These are phyloP conservation scores for Acorus calamus DNA, from an alignment of 106 monocot genomes.

Conservation along the genomic window DNA sequence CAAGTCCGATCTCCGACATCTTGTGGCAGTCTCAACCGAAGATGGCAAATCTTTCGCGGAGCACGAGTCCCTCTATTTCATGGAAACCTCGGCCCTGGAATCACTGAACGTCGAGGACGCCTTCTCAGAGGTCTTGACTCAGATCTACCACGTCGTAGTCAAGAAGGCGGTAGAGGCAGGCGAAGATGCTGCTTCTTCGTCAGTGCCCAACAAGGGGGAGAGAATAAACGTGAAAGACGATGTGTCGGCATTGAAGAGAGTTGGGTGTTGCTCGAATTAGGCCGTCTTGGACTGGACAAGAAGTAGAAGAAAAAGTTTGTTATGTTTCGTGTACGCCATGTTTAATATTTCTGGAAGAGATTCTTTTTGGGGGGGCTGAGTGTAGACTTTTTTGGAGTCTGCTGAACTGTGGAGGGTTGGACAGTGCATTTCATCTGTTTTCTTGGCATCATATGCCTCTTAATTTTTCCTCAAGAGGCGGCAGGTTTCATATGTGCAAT, in stretches of 20 bases:
- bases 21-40: constrained; percentile 40
- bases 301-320: no score
- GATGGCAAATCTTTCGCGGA: constrained; percentile 38
- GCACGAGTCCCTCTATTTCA: constrained; percentile 38
- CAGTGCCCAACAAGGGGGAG: constrained; percentile 31
- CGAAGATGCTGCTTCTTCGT: constrained; percentile 19
- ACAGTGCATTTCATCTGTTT: no score
- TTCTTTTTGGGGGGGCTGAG: no score
- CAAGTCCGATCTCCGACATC: constrained; percentile 37
- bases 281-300: background rate
- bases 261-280: constrained; percentile 40
- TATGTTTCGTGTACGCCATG: no score
- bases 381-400: no score
- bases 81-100: constrained; percentile 53
- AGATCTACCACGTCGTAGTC: constrained; percentile 14
- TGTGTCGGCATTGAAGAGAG: constrained; percentile 31
- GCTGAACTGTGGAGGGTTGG: no score
- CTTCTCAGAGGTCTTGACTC: constrained; percentile 25
- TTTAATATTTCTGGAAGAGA: no score
- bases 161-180: constrained; percentile 35
- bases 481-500: no score
- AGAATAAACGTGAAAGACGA: constrained; percentile 38
- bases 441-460: no score
- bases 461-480: no score
- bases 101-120: constrained; percentile 41